A percentile compares a stretch with the other conserved stretches of the same genome.
These are phyloP conservation scores for Escovopsis sp. DNA, from an alignment of 2,329 filamentous ascomycete species.

Conservation along the genomic window DNA sequence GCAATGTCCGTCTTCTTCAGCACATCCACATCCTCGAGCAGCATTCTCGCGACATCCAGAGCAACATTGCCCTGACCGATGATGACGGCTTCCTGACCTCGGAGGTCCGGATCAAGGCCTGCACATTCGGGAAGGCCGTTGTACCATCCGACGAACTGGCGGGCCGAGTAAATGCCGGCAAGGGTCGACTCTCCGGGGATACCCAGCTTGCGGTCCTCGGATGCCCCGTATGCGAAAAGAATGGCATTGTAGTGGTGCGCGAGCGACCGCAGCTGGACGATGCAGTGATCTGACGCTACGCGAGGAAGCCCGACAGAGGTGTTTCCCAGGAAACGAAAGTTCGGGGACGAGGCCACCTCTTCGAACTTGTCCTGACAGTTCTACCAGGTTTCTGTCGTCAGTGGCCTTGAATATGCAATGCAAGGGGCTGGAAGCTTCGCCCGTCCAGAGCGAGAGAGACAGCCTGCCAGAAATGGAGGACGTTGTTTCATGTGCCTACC, in stretches of 20 bases:
- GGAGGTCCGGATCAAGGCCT: conserved; percentile 55
- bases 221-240: conserved; percentile 83
- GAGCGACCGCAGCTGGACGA: conserved; percentile 51
- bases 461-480: neutral
- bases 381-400: conserved; percentile 16
- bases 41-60: conserved; percentile 77
- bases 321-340: conserved; percentile 87
- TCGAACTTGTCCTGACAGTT: conserved; percentile 92
- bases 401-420: neutral
- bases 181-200: conserved; percentile 65
- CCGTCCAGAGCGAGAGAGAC: conserved; percentile 1
- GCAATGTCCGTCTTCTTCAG: conserved; percentile 79
- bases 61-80: conserved; percentile 96
- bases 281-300: conserved; percentile 25
- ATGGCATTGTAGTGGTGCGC: conserved; percentile 81
- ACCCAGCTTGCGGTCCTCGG: conserved; percentile 62
- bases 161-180: conserved; percentile 67
- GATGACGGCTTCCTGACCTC: conserved; percentile 69
- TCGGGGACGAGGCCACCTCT: conserved; percentile 65
- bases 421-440: no score
- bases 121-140: conserved; percentile 82
- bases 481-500: conserved; percentile 41
- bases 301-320: conserved; percentile 51
- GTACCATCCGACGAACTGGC: conserved; percentile 96
- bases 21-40: conserved; percentile 59